Percentiles rank a stretch among this genome's conserved stretches.
phyloP scores from a whole-genome alignment of 2,329 filamentous ascomycete genomes.

The Trichoderma aggressivum region DNA sequence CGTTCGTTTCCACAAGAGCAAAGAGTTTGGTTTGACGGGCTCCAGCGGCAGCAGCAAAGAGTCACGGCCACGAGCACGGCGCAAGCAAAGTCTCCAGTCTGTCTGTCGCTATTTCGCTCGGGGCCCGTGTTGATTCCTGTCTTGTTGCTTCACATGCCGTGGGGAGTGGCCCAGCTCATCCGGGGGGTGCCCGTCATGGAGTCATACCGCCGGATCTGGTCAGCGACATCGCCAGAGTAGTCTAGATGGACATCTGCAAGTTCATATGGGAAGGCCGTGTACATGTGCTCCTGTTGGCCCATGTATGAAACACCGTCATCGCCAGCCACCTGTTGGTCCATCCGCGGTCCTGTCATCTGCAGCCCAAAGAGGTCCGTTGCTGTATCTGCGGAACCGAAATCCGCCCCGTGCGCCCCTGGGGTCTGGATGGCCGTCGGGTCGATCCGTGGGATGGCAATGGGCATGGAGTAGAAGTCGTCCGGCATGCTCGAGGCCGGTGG shows the following conservation, averaged over 20 bases:
- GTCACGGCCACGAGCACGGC: background rate
- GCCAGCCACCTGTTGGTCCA: constrained; percentile 14
- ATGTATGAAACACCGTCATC: constrained; percentile 5
- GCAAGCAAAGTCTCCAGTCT: background rate
- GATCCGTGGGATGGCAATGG: constrained; percentile 24
- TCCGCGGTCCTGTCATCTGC: constrained; percentile 13
- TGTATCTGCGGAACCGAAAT: constrained; percentile 2
- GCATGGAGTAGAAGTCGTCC: constrained; percentile 24
- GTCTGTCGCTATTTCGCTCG: background rate
- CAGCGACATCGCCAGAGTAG: constrained; percentile 23
- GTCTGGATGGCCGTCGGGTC: constrained; percentile 19
- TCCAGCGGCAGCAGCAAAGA: background rate
- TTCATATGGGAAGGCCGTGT: constrained; percentile 27
- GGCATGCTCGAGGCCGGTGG: constrained; percentile 24
- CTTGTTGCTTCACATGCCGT: constrained; percentile 1
- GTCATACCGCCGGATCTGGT: background rate
- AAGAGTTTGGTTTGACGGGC: background rate
- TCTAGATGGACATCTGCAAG: constrained; percentile 28
- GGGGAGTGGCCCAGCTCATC: constrained; percentile 1
- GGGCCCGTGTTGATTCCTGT: background rate
- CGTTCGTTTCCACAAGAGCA: background rate
- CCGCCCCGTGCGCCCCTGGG: constrained; percentile 18
- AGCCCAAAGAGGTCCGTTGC: constrained; percentile 18
- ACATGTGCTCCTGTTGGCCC: constrained; percentile 15
- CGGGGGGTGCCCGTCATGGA: constrained; percentile 8